A percentile compares a stretch with the other conserved stretches of the same genome.
Evolutionary conservation across 73 alveolate species (phyloP).

Genomic region (Vitrella brassicaformis): DNA sequence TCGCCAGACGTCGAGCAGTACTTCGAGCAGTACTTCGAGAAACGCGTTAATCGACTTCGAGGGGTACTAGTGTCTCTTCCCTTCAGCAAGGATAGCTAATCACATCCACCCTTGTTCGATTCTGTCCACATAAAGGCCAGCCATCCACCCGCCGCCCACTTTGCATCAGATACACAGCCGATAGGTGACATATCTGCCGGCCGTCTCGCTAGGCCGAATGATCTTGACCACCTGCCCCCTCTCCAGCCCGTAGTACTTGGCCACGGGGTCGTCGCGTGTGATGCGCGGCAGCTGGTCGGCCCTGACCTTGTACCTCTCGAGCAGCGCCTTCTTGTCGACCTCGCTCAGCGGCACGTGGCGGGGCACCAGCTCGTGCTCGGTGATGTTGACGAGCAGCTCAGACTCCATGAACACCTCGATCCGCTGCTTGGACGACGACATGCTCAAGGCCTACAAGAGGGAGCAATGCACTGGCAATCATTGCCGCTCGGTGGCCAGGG

Average conservation of each 20-base stretch:
- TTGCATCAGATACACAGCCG: constrained; percentile 62
- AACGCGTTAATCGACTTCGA: too few relatives aligned
- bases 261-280: constrained; percentile 61
- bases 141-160: too few relatives aligned
- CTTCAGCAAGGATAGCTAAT: too few relatives aligned
- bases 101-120: too few relatives aligned
- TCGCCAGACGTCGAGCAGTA: too few relatives aligned
- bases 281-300: constrained; percentile 71
- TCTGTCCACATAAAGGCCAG: too few relatives aligned
- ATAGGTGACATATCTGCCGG: constrained; percentile 88
- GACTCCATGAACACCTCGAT: constrained; percentile 52
- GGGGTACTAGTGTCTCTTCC: too few relatives aligned
- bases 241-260: constrained; percentile 65
- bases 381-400: constrained; percentile 62
- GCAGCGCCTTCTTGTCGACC: constrained; percentile 51
- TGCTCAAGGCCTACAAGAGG: neutral
- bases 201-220: constrained; percentile 81
- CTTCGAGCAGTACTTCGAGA: too few relatives aligned
- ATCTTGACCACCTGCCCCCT: constrained; percentile 85
- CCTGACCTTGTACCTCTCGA: constrained; percentile 62
- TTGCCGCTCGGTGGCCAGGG: too few relatives aligned
- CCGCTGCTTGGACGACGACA: neutral
- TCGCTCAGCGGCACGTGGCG: constrained; percentile 52
- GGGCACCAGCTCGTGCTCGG: constrained; percentile 73
- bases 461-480: too few relatives aligned